Percentiles rank a stretch among this genome's conserved stretches.
Conservation (phyloP, 805 yeast species). For the Kazachstania psychrophila region DNA sequence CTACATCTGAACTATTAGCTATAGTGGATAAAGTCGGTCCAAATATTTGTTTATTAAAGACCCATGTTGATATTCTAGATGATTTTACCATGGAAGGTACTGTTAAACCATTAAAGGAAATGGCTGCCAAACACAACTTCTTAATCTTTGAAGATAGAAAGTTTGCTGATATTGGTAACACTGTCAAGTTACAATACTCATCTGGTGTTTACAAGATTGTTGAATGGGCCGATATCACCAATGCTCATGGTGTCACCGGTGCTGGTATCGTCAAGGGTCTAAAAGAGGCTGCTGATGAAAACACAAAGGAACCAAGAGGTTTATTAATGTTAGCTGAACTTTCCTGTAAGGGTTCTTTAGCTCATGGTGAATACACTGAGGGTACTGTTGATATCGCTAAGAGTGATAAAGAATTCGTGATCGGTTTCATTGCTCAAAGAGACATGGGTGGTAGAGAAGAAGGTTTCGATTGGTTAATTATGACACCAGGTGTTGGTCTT, state of each 20-base stretch:
- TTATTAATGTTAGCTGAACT: constrained; percentile 91
- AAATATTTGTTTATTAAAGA: constrained; percentile 80
- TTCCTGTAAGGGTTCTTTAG: constrained; percentile 88
- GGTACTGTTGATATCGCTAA: constrained; percentile 87
- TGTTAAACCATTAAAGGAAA: constrained; percentile 57
- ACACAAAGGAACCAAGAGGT: constrained; percentile 74
- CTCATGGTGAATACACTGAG: constrained; percentile 81
- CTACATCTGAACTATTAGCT: constrained; percentile 62
- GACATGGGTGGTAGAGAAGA: constrained; percentile 76
- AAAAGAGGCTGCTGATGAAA: constrained; percentile 62
- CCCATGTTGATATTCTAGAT: constrained; percentile 87
- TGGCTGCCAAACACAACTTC: constrained; percentile 77
- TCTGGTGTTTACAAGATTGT: constrained; percentile 88
- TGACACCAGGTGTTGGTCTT: constrained; percentile 98
- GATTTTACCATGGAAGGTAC: constrained; percentile 82
- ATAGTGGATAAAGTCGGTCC: constrained; percentile 83
- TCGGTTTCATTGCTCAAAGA: constrained; percentile 93
- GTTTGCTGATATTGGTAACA: constrained; percentile 97
- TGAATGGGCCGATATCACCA: constrained; percentile 92
- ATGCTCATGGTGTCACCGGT: constrained; percentile 97
- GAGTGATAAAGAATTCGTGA: constrained; percentile 76
- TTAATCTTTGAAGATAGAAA: constrained; percentile 94
- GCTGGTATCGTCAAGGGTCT: constrained; percentile 85
- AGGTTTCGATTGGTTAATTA: constrained; percentile 88
- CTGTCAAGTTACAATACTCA: constrained; percentile 87